Percentiles rank a stretch among this genome's conserved stretches.
These are phyloP conservation scores for Striga asiatica DNA, from an alignment of 257 asterid species.

Conservation along the genomic window DNA sequence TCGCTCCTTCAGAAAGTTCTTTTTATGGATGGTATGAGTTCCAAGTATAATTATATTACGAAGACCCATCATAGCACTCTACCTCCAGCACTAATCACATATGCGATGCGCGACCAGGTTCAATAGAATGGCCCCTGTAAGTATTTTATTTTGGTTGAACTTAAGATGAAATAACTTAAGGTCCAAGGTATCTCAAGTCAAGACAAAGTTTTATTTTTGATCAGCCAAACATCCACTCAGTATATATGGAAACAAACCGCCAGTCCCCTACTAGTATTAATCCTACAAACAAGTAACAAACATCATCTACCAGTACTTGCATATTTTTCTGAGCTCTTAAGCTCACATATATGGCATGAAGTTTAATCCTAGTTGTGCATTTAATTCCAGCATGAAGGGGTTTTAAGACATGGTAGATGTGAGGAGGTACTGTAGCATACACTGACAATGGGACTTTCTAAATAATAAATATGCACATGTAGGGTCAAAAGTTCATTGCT, in stretches of 20 bases:
- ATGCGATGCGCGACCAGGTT: slow-evolving; percentile 5
- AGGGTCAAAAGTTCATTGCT: neutral
- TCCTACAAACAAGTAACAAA: slow-evolving; percentile 2
- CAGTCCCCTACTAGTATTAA: neutral
- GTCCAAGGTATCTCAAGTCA: neutral
- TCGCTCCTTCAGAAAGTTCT: neutral
- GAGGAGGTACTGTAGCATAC: neutral
- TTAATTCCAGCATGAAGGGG: neutral
- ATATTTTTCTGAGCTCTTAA: neutral
- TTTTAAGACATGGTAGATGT: neutral
- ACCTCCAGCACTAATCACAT: neutral
- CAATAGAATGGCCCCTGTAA: neutral
- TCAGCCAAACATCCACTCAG: slow-evolving; percentile 1
- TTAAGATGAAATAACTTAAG: neutral
- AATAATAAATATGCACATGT: neutral
- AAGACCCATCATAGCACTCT: neutral
- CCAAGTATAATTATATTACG: neutral
- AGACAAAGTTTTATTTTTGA: neutral
- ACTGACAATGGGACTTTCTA: neutral
- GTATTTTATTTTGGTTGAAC: neutral
- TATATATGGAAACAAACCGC: neutral
- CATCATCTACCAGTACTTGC: neutral
- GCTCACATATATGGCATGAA: slow-evolving; percentile 3
- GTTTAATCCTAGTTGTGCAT: neutral
- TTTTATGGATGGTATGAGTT: neutral